These are phyloP conservation scores for Pelagophyceae sp. DNA, from an alignment of 352 stramenopile species.

Conservation along the genomic window DNA sequence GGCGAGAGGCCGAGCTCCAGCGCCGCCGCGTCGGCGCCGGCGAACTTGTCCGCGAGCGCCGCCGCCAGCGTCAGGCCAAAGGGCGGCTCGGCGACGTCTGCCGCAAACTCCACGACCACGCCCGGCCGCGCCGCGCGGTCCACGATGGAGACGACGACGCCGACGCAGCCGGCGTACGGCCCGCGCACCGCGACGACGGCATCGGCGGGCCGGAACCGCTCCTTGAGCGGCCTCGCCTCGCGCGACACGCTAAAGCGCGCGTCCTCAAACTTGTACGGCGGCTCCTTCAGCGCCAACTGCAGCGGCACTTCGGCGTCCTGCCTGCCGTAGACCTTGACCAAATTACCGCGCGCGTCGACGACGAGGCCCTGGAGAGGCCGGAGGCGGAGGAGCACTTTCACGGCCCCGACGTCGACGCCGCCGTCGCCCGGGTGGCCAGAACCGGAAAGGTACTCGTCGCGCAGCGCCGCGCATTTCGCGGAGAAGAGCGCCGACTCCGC, in stretches of 20 bases:
- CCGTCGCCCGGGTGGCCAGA: slow-evolving; percentile 67
- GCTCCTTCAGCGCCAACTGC: slow-evolving; percentile 83
- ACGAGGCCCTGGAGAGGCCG: slow-evolving; percentile 78
- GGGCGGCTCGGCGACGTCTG: slow-evolving; percentile 71
- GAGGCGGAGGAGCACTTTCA: slow-evolving; percentile 68
- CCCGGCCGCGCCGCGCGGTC: slow-evolving; percentile 38
- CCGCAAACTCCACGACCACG: slow-evolving; percentile 74
- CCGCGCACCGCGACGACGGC: slow-evolving; percentile 74
- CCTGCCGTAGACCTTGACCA: slow-evolving; percentile 86
- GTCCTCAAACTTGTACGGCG: slow-evolving; percentile 68
- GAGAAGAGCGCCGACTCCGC: slow-evolving; percentile 43
- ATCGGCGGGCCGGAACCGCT: slow-evolving; percentile 74
- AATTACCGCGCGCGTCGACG: slow-evolving; percentile 74
- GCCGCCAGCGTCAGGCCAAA: slow-evolving; percentile 88
- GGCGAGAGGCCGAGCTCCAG: slow-evolving; percentile 39
- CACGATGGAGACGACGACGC: slow-evolving; percentile 62
- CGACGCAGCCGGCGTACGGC: slow-evolving; percentile 73
- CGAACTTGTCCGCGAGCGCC: slow-evolving; percentile 78
- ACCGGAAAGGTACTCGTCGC: slow-evolving; percentile 42
- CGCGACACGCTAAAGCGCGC: slow-evolving; percentile 77
- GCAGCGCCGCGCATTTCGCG: neutral
- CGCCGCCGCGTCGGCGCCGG: slow-evolving; percentile 52
- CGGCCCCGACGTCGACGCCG: slow-evolving; percentile 79
- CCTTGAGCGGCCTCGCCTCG: slow-evolving; percentile 54
- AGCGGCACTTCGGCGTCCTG: slow-evolving; percentile 85